A percentile compares a stretch with the other conserved stretches of the same genome.
Conservation (phyloP, 2,329 filamentous ascomycete species). For the Fusarium sp. region DNA sequence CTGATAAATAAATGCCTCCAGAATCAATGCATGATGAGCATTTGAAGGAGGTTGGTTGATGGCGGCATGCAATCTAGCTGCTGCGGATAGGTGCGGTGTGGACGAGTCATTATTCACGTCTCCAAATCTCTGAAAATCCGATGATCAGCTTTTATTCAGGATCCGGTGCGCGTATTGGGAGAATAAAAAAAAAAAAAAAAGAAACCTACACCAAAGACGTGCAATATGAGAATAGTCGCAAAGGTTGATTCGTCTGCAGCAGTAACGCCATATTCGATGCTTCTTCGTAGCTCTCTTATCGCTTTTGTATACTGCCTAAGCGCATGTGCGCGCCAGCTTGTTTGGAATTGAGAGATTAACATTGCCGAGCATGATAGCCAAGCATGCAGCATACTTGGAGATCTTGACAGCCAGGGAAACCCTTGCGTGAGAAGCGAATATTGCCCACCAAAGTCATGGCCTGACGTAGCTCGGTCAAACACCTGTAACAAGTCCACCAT, state of each 20-base stretch:
- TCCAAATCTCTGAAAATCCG: background rate
- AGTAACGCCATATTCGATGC: background rate
- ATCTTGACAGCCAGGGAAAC: background rate
- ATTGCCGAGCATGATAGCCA: background rate
- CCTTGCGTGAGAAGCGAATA: background rate
- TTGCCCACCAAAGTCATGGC: background rate
- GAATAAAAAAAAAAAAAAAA: no score
- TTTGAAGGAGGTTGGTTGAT: background rate
- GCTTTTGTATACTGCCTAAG: background rate
- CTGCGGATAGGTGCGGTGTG: background rate
- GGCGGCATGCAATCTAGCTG: background rate
- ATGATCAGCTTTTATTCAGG: fast-evolving
- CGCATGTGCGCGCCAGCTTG: background rate
- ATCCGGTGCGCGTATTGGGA: no score
- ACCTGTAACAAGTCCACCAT: background rate
- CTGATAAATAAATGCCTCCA: background rate
- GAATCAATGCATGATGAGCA: background rate
- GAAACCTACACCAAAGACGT: background rate
- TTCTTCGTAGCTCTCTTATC: background rate
- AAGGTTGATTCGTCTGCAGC: background rate
- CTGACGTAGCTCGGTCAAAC: background rate
- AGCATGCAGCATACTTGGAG: background rate
- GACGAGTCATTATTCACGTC: background rate
- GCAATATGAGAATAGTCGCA: background rate
- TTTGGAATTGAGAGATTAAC: background rate